Evolutionary conservation across 2,329 filamentous ascomycete genomes (phyloP).

Genomic region (Cercospora sesami): DNA sequence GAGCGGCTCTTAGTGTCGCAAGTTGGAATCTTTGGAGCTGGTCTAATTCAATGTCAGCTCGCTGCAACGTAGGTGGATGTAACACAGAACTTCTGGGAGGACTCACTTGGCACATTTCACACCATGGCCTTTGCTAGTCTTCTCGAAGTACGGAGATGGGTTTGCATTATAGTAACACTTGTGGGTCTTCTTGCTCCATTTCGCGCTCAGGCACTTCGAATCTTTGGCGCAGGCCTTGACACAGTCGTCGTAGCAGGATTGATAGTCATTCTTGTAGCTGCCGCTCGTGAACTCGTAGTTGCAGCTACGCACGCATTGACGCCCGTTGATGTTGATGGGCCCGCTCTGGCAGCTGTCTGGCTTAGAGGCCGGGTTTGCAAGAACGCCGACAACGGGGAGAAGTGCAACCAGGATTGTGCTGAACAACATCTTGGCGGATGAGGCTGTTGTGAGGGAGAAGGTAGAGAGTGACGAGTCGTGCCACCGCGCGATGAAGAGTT

Average conservation of each 20-base stretch:
- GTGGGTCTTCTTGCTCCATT: not conserved
- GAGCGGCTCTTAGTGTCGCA: not conserved
- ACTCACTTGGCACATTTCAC: not conserved
- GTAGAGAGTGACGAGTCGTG: not conserved
- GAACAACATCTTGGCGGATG: not conserved
- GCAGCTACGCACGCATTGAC: not conserved
- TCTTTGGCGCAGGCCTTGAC: constrained; percentile 1
- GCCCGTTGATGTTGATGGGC: not conserved
- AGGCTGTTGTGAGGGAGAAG: not conserved
- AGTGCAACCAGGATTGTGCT: not conserved
- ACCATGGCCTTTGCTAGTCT: not conserved
- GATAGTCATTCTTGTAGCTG: constrained; percentile 4
- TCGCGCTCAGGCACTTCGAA: not conserved
- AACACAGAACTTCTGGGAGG: not conserved
- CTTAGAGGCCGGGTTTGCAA: not conserved
- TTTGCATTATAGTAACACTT: constrained; percentile 1
- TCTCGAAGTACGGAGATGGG: not conserved
- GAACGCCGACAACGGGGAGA: not conserved
- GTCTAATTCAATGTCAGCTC: not conserved
- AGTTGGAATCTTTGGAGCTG: not conserved
- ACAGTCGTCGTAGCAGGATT: constrained; percentile 6
- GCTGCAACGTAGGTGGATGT: not conserved
- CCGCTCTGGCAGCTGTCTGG: not conserved
- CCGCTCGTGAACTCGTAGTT: constrained; percentile 10
- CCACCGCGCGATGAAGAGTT: not conserved